A percentile compares a stretch with the other conserved stretches of the same genome.
These are phyloP conservation scores for Cotoneaster glaucophyllus DNA, from an alignment of 306 rosid species.

Conservation along the genomic window DNA sequence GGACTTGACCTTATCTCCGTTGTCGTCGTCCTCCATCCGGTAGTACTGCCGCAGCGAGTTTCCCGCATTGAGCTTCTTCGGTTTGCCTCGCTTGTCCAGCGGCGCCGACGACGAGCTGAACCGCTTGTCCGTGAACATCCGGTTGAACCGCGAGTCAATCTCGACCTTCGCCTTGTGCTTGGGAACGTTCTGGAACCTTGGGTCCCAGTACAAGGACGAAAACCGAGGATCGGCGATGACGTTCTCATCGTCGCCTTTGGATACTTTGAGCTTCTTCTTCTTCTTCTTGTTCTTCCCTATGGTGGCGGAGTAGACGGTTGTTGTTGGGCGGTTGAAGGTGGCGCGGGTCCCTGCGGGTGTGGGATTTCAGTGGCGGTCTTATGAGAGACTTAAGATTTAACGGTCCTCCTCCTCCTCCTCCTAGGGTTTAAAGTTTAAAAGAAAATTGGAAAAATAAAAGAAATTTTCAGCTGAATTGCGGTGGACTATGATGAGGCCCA, in stretches of 20 bases:
- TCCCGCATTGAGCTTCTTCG: constrained; percentile 17
- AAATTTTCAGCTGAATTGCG: too few species aligned
- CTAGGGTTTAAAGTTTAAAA: not conserved
- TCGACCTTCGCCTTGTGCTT: constrained; percentile 54
- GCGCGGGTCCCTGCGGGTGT: not conserved
- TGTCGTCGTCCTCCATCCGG: constrained; percentile 31
- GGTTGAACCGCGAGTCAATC: constrained; percentile 69
- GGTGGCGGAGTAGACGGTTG: not conserved
- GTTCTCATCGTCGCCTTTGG: constrained; percentile 9
- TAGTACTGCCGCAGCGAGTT: constrained; percentile 50
- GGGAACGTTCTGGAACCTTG: constrained; percentile 67
- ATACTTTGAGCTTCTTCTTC: not conserved
- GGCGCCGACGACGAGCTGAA: constrained; percentile 62
- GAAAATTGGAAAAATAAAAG: not conserved
- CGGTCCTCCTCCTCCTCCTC: not conserved
- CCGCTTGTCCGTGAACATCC: constrained; percentile 48
- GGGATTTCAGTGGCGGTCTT: not conserved
- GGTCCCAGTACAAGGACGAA: constrained; percentile 60
- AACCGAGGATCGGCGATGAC: constrained; percentile 59
- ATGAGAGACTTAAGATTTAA: not conserved
- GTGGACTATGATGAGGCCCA: not conserved
- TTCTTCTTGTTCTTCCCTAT: constrained; percentile 32
- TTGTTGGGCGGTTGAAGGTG: not conserved
- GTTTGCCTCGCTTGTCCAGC: constrained; percentile 75
- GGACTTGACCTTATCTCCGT: not conserved